These are phyloP conservation scores for Ogataea allantospora DNA, from an alignment of 805 yeast genomes.

Conservation along the genomic window DNA sequence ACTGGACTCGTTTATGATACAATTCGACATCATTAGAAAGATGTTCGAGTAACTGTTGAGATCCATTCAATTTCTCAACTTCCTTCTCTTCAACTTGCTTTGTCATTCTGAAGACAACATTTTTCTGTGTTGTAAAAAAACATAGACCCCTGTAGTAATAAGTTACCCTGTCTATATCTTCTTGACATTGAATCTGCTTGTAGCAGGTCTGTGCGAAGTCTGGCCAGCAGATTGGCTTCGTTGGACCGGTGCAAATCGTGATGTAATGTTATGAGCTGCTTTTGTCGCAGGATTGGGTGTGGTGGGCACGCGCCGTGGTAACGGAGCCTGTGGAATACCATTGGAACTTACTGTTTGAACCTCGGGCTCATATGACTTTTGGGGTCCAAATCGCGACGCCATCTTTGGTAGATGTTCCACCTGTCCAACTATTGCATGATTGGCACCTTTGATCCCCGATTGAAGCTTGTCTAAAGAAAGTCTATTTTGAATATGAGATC, in stretches of 20 bases:
- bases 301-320: conserved; percentile 10
- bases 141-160: conserved; percentile 7
- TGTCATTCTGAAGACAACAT: conserved; percentile 8
- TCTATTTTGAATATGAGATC: conserved; percentile 2
- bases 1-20: conserved; percentile 31
- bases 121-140: conserved; percentile 11
- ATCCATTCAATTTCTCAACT: conserved; percentile 3
- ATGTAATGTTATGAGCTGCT: conserved; percentile 8
- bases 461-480: conserved; percentile 15
- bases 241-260: conserved; percentile 12
- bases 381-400: conserved; percentile 15
- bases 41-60: conserved; percentile 21
- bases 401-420: conserved; percentile 17
- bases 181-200: conserved; percentile 12
- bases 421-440: conserved; percentile 15
- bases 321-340: conserved; percentile 13
- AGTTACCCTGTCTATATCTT: conserved; percentile 12
- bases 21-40: conserved; percentile 30
- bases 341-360: not conserved
- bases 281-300: not conserved
- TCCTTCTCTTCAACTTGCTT: conserved; percentile 10
- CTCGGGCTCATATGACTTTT: conserved; percentile 2
- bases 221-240: conserved; percentile 3
- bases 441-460: conserved; percentile 11
- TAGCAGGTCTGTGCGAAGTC: conserved; percentile 1